These are phyloP conservation scores for Cercospora nicotianae DNA, from an alignment of 2,329 filamentous ascomycete genomes.

Conservation along the genomic window DNA sequence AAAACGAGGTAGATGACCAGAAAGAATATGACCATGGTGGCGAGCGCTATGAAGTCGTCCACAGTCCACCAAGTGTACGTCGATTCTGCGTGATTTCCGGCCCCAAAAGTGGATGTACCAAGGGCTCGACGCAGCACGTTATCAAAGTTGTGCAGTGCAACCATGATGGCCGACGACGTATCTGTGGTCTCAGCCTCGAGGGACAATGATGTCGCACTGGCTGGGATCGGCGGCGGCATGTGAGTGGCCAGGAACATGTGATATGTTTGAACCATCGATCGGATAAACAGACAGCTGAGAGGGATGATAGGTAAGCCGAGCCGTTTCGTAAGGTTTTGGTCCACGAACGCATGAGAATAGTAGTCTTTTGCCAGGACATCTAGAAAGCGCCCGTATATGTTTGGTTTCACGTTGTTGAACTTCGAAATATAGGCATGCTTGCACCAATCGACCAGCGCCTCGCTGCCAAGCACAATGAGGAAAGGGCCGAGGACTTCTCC, in stretches of 20 bases:
- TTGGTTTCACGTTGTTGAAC: constrained; percentile 95
- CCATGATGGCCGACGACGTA: constrained; percentile 69
- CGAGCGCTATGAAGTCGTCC: constrained; percentile 71
- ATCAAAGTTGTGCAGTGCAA: constrained; percentile 77
- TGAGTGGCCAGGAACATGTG: constrained; percentile 95
- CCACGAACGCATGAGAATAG: constrained; percentile 91
- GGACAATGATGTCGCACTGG: constrained; percentile 64
- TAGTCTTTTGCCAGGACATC: constrained; percentile 97
- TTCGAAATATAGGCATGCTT: constrained; percentile 98
- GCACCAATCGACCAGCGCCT: constrained; percentile 95
- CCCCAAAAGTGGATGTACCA: constrained; percentile 68
- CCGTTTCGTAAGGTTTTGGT: constrained; percentile 84
- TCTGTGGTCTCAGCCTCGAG: constrained; percentile 51
- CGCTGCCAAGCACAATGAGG: constrained; percentile 87
- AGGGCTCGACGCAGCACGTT: constrained; percentile 73
- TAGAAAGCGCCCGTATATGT: constrained; percentile 83
- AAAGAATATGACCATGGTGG: constrained; percentile 85
- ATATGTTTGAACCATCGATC: constrained; percentile 92
- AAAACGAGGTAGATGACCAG: constrained; percentile 82
- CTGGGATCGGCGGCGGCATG: constrained; percentile 70
- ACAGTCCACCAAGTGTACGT: constrained; percentile 56
- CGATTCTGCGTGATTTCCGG: constrained; percentile 40
- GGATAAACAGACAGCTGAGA: constrained; percentile 90
- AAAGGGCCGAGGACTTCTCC: constrained; percentile 92
- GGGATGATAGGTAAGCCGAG: constrained; percentile 90